These are phyloP conservation scores for Helichrysum umbraculigerum DNA, from an alignment of 129 eudicot species.

Conservation along the genomic window DNA sequence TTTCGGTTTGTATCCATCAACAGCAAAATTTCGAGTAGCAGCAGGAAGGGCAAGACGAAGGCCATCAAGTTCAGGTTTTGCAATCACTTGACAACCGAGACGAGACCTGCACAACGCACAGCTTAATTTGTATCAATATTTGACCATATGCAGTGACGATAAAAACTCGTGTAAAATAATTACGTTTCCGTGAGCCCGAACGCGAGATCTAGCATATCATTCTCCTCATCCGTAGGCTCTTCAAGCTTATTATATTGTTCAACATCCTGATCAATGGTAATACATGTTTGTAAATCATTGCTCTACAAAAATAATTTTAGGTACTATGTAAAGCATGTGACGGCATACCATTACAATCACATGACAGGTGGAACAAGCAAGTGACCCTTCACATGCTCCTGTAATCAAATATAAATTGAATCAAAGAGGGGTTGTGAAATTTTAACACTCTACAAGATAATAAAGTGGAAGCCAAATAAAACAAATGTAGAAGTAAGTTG, in stretches of 20 bases:
- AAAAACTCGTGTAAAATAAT: background rate
- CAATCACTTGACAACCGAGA: constrained; percentile 16
- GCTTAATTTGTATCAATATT: background rate
- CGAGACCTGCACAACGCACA: constrained; percentile 7
- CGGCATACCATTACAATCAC: constrained; percentile 14
- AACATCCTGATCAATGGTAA: constrained; percentile 8
- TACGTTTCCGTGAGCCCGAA: constrained; percentile 13
- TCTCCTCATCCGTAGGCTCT: constrained; percentile 20
- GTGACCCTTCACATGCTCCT: constrained; percentile 57
- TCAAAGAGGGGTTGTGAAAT: background rate
- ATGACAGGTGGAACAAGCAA: constrained; percentile 48
- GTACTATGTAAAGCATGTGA: background rate
- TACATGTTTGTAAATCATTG: background rate
- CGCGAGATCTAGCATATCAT: constrained; percentile 20
- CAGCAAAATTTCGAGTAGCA: constrained; percentile 15
- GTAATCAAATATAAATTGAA: constrained; percentile 20
- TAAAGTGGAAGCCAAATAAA: background rate
- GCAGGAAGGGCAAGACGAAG: constrained; percentile 21
- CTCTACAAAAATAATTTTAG: background rate
- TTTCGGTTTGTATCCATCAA: constrained; percentile 17
- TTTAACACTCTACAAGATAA: background rate
- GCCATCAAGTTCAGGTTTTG: constrained; percentile 21
- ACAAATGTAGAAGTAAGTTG: background rate
- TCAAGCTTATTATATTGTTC: constrained; percentile 20
- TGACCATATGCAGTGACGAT: background rate